Base-by-base conservation (phyloP, 1,284 basidiomycete genomes). In the Termitomyces sp. region DNA sequence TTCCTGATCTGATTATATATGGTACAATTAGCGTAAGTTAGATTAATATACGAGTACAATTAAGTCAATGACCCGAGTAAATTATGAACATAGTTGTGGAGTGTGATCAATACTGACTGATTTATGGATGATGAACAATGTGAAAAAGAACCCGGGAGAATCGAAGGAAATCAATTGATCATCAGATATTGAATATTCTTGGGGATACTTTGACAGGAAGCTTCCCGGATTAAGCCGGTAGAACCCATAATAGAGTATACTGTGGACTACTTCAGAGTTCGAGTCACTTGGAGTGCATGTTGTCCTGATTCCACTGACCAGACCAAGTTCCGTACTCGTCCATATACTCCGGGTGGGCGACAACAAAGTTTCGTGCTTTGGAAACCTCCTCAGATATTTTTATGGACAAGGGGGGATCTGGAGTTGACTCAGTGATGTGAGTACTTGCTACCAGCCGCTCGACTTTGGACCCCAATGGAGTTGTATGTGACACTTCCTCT, bases 231-330 rank as follows among this genome's bases (percentile, higher is more conserved):
- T 3, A n/a, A 43, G 15, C 1, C 19, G 10, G 15, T 8, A 21
- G 12, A 33, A 24, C 5, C 13, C n/a, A 50, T 1, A 7, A 50
- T 1, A 7, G 7, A n/a, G 24, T 17, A 19, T 2, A 12, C 5
- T 10, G 6, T 24, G 4, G 24, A 24, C 39, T 44, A 60, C 47
- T 57, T 58, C 54, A 58, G 40, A 19, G 52, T 50, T n/a, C 67
- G 62, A 45, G 68, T 54, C 46, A 61, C 61, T 52, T 55, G 59
- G 31, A 68, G 26, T 63, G 60, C 50, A 70, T 53, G 34, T 59
- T 62, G 21, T 64, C 63, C 6, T 60, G 59, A 56, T 72, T 72
- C 69, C 70, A 72, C 52, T 70, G 59, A 3, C 69, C 68, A 8
- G 65, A 64, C 68, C 67, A 69, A 58, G 30, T 38, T 51, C 47